These are phyloP conservation scores for Spizellomyces punctatus DNA, from an alignment of 192 early-diverging fungal genomes.

Conservation along the genomic window DNA sequence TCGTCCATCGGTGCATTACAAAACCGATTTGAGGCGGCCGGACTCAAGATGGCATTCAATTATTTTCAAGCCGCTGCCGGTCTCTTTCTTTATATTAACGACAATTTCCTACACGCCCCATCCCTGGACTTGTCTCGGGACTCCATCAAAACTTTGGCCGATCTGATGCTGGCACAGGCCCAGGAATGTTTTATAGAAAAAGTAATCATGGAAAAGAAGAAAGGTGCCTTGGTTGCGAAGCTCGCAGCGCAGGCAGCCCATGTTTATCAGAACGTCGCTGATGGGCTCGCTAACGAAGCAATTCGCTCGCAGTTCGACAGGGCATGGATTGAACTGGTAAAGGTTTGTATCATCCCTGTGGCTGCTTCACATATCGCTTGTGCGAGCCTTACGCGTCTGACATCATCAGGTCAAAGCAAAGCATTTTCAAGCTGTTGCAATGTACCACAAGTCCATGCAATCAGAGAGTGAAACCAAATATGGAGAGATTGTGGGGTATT, in stretches of 20 bases:
- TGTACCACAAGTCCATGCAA: conserved; percentile 80
- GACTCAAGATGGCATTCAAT: conserved; percentile 82
- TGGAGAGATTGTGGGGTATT: conserved; percentile 81
- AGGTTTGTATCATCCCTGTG: conserved; percentile 44
- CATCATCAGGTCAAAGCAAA: conserved; percentile 78
- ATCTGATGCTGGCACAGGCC: conserved; percentile 92
- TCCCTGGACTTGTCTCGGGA: conserved; percentile 89
- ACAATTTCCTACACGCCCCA: conserved; percentile 97
- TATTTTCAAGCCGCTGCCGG: conserved; percentile 95
- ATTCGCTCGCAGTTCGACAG: conserved; percentile 74
- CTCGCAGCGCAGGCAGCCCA: conserved; percentile 65
- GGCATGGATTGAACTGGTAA: conserved; percentile 80
- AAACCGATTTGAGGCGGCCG: conserved; percentile 72
- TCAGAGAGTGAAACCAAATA: conserved; percentile 79
- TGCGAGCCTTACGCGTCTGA: neutral
- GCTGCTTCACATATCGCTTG: neutral
- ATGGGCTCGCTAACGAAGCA: conserved; percentile 68
- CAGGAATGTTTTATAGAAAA: conserved; percentile 93
- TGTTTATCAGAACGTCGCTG: conserved; percentile 73
- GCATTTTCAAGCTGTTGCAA: conserved; percentile 84
- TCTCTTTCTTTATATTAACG: conserved; percentile 92
- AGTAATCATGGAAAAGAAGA: conserved; percentile 84
- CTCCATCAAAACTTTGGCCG: conserved; percentile 79
- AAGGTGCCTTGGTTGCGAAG: conserved; percentile 85
- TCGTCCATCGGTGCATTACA: conserved; percentile 73